Percentiles rank a stretch among this genome's conserved stretches.
Conservation (phyloP, 2,329 filamentous ascomycete species). For the Paracamarosporium sp. region DNA sequence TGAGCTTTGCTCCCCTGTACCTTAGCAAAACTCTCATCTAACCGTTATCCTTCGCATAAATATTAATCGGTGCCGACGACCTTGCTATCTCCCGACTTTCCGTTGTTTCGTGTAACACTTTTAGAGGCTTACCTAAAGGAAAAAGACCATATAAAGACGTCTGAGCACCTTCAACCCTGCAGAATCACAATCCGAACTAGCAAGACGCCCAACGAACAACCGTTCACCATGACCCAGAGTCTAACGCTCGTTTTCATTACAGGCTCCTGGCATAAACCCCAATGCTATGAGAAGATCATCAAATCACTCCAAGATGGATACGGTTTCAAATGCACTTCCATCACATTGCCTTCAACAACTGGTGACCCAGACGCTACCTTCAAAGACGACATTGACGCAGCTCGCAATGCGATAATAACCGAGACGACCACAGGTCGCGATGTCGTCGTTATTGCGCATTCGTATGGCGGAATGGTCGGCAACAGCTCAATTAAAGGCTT, state of each 20-base stretch:
- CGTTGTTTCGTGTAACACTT: no score
- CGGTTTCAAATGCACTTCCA: conserved; percentile 9
- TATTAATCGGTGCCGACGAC: no score
- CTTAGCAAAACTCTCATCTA: no score
- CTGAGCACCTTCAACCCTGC: not conserved
- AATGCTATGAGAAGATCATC: conserved; percentile 17
- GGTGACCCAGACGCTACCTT: conserved; percentile 18
- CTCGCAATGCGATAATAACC: conserved; percentile 7
- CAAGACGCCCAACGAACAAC: not conserved
- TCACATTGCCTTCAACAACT: conserved; percentile 17
- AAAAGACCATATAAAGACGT: no score
- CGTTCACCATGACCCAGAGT: not conserved
- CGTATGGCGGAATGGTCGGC: conserved; percentile 58
- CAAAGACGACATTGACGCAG: conserved; percentile 21
- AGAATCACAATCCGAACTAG: not conserved
- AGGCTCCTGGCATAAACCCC: conserved; percentile 22
- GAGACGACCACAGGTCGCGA: conserved; percentile 31
- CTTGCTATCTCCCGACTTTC: no score
- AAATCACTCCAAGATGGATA: conserved; percentile 9
- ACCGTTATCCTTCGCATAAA: no score
- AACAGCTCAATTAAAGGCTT: conserved; percentile 56
- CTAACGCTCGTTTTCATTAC: conserved; percentile 17
- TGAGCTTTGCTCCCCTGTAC: no score
- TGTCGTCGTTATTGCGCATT: conserved; percentile 58
- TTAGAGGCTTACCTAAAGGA: no score